Percentiles rank a stretch among this genome's conserved stretches.
These are phyloP conservation scores for Plasmodium gaboni DNA, from an alignment of 169 alveolate genomes.

Conservation along the genomic window DNA sequence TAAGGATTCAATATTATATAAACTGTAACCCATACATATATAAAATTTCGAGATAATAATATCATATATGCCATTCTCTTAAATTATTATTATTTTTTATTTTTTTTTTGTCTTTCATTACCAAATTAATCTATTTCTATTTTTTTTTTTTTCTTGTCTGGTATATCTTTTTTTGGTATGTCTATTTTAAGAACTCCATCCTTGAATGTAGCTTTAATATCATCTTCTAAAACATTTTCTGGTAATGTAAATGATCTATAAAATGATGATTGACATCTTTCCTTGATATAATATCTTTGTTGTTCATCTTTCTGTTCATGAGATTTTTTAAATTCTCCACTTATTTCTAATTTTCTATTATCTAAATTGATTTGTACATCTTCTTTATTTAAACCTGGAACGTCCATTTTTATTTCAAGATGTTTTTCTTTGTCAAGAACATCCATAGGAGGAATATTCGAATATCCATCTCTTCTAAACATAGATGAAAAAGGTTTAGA, in stretches of 20 bases:
- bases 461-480: conserved; percentile 14
- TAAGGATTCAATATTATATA: too few species aligned
- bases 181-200: conserved; percentile 70
- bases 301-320: conserved; percentile 51
- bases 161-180: conserved; percentile 32
- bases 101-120: neutral
- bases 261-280: conserved; percentile 20
- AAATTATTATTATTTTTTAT: conserved; percentile 7
- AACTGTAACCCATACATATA: too few species aligned
- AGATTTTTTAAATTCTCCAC: conserved; percentile 21
- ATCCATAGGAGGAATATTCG: conserved; percentile 35
- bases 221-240: conserved; percentile 42
- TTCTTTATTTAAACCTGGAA: conserved; percentile 64
- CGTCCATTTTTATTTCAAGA: conserved; percentile 52
- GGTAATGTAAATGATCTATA: conserved; percentile 38
- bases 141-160: conserved; percentile 43
- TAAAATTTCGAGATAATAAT: neutral
- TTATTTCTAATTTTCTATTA: conserved; percentile 29
- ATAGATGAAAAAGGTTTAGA: conserved; percentile 7
- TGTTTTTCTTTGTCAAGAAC: conserved; percentile 40
- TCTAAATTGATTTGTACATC: conserved; percentile 30
- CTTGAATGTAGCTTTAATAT: conserved; percentile 56
- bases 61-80: conserved; percentile 30
- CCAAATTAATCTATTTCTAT: conserved; percentile 12
- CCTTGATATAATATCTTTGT: conserved; percentile 37